Evolutionary conservation across 2,329 filamentous ascomycete genomes (phyloP), one percentile per base, ranked within the genome.

Genomic region (Fusarium beomiforme): DNA sequence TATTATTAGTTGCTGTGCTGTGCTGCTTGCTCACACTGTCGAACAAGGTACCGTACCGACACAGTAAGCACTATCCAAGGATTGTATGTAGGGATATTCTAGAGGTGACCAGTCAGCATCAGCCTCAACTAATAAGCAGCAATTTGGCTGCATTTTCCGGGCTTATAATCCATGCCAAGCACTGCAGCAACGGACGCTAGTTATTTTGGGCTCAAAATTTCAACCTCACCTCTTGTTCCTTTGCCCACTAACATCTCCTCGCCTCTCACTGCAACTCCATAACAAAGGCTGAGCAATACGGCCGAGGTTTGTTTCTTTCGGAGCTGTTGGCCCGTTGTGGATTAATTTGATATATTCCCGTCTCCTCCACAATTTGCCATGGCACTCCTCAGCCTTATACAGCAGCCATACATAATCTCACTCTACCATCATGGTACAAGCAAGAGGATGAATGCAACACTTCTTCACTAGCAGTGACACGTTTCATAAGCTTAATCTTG

Each of bases 71-170:
- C 58, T 60, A 57, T 55, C 36, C 55, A 50, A 36, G 41, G 53
- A 43, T 66, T 24, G 17, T 23, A 29, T 44, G 24, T 24, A 65
- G 39, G 62, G 61, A 42, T 51, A 33, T 46, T 44, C 11, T 34
- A 34, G 29, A 66, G 41, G 17, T 34, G 33, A 41, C 64, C 42
- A 61, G 69, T 71, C 54, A 71, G 69, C 69, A 69, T 64, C 69
- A 71, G 69, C 64, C 69, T 43, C 59, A 60, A 42, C 43, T 60
- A 69, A 57, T 61, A 71, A 72, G 59, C 54, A 53, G 50, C 58
- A 71, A 65, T 59, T 43, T 65, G 31, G 69, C 55, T 57, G 44
- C 69, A 72, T 42, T 42, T 31, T 44, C 59, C 19, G 24, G 34
- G 36, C 17, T 31, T 21, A 39, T 9, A n/a, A 37, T 51, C 31